phyloP scores from a whole-genome alignment of 305 asterid species.

The Fraxinus velutina region DNA sequence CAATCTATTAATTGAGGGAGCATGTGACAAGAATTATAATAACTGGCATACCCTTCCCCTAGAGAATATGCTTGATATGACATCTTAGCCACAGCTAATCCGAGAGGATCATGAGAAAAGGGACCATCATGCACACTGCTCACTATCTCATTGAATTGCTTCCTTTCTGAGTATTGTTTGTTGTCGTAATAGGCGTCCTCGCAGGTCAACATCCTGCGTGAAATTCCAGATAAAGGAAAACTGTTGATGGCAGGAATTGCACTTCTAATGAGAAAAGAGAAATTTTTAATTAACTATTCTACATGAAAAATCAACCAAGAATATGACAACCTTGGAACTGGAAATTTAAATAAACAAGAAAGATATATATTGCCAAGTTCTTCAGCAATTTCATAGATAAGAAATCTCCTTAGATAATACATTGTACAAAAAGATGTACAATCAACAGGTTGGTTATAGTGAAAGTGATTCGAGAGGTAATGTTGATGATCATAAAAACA shows the following conservation, averaged over 20 bases:
- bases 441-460: not conserved
- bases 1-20: not conserved
- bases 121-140: constrained; percentile 47
- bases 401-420: not conserved
- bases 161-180: constrained; percentile 38
- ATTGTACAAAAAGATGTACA: not conserved
- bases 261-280: not conserved
- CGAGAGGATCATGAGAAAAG: constrained; percentile 64
- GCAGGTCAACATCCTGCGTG: constrained; percentile 77
- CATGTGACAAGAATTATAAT: not conserved
- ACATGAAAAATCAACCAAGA: not conserved
- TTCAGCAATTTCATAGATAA: not conserved
- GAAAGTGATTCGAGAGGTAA: not conserved
- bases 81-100: constrained; percentile 86
- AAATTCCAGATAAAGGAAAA: constrained; percentile 22
- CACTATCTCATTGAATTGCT: constrained; percentile 29
- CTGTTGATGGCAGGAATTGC: constrained; percentile 16
- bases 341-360: not conserved
- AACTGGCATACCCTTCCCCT: constrained; percentile 84
- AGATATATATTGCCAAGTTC: not conserved
- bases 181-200: constrained; percentile 78
- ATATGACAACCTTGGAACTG: not conserved
- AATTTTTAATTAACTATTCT: not conserved
- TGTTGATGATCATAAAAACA: not conserved
- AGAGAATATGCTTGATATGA: constrained; percentile 79